Base-by-base conservation (phyloP, 2,329 filamentous ascomycete genomes). In the Amauroascus niger region DNA sequence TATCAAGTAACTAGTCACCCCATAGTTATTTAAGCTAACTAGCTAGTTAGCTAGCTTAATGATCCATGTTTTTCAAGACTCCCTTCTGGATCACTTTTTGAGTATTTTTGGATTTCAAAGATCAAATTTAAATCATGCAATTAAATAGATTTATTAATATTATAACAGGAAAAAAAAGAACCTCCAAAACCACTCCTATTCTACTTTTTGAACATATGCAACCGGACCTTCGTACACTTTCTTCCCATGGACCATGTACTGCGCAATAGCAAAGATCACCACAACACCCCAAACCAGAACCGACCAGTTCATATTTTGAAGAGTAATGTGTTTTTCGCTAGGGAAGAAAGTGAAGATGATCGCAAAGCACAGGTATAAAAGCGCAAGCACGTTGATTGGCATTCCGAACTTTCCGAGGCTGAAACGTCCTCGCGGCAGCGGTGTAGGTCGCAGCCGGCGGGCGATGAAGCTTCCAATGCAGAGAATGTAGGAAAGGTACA, bases 401-500 rank as follows among this genome's bases (percentile, higher is more conserved):
- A 67, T 49, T 3, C 63, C 66, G 47, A 58, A 64, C 9, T 58
- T 53, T 0, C 65, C 65, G 41, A 71, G 56, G 16, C 57, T 57
- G 53, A 58, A 60, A 37, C 57, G 58, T 26, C 28, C 40, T 37
- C 41, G 39, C 7, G 55, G 55, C 7, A 59, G 45, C 11, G 61
- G 48, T 66, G 68, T 3, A 62, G 68, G n/a, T 61, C 43, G 46
- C 65, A 67, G 1, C 65, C 62, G 11, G 60, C 67, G 13, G 62
- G 64, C 13, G 64, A 66, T 1, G 65, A 71, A 66, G 5, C 63
- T 63, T 18, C 65, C 60, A 18, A 71, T 59, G 18, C 64, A 62
- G 33, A 73, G 65, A 18, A 71, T 62, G 57, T 73, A 73, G 8
- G 68, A 72, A 3, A 68, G 57, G 52, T 67, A 69, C 22, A 72